Evolutionary conservation across 148 eudicot species (phyloP).

Genomic region (Silene latifolia): DNA sequence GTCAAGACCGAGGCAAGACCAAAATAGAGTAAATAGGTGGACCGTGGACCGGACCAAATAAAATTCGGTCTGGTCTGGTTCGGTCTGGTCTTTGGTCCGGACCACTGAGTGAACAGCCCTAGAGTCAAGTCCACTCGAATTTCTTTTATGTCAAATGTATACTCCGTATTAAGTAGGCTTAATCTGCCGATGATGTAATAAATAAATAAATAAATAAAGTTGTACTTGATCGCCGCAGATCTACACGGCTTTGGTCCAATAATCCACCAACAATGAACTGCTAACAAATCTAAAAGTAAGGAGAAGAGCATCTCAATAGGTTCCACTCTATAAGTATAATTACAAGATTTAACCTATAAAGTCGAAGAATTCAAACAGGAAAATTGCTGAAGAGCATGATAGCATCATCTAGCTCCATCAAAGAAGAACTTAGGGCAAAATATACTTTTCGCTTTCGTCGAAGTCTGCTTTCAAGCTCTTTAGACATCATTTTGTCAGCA

Average conservation of each 20-base stretch:
- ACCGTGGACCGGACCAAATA: too few relatives aligned
- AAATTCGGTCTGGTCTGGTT: too few relatives aligned
- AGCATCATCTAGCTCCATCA: slow-evolving; percentile 77
- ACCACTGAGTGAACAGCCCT: too few relatives aligned
- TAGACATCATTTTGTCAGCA: slow-evolving; percentile 35
- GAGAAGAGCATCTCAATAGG: not conserved
- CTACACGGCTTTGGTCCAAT: not conserved
- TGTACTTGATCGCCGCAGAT: too few relatives aligned
- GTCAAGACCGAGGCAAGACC: too few relatives aligned
- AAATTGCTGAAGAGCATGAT: slow-evolving; percentile 74
- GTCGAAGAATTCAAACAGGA: slow-evolving; percentile 12
- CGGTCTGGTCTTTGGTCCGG: too few relatives aligned
- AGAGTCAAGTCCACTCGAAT: too few relatives aligned
- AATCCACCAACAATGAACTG: not conserved
- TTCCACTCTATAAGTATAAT: not conserved
- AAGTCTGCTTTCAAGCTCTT: slow-evolving; percentile 40
- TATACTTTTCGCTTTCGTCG: slow-evolving; percentile 32
- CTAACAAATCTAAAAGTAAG: not conserved
- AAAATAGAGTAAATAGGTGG: too few relatives aligned
- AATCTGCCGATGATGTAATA: too few relatives aligned
- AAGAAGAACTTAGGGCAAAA: slow-evolving; percentile 48
- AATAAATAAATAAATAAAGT: too few relatives aligned
- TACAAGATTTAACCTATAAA: slow-evolving; percentile 5
- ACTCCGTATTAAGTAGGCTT: too few relatives aligned
- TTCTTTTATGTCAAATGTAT: too few relatives aligned